phyloP scores from a whole-genome alignment of 2,329 filamentous ascomycete genomes.

The Nothophaeocryptopus gaeumannii region DNA sequence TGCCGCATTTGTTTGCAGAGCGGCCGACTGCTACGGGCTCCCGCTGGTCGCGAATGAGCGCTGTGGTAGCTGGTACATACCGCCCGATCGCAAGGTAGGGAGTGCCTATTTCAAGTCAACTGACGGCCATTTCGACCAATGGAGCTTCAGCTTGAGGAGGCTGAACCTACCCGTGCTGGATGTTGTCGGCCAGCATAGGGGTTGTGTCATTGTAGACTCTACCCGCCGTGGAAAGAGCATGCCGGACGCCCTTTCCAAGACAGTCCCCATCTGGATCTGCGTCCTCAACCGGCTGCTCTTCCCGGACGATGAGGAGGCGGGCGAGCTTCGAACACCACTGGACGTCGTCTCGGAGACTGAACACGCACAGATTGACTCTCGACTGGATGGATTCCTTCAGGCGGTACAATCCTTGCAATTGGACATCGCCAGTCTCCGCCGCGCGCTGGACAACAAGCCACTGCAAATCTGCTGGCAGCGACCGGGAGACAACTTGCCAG shows the following conservation, averaged over 20 bases:
- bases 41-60: conserved; percentile 89
- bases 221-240: conserved; percentile 91
- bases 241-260: conserved; percentile 92
- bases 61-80: conserved; percentile 94
- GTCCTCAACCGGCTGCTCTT: conserved; percentile 81
- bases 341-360: conserved; percentile 71
- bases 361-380: conserved; percentile 70
- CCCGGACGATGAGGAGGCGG: conserved; percentile 49
- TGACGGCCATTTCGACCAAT: conserved; percentile 86
- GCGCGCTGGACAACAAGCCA: conserved; percentile 61
- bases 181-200: conserved; percentile 63
- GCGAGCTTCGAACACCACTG: conserved; percentile 67
- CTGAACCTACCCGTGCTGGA: conserved; percentile 80
- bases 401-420: conserved; percentile 59
- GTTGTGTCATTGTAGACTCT: conserved; percentile 80
- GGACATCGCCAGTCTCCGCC: conserved; percentile 54
- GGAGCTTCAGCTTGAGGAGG: conserved; percentile 81
- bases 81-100: conserved; percentile 60
- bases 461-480: conserved; percentile 79
- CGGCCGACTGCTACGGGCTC: conserved; percentile 56
- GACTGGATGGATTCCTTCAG: conserved; percentile 56
- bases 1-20: conserved; percentile 66
- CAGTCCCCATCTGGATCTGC: conserved; percentile 87
- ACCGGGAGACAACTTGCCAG: conserved; percentile 55
- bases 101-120: conserved; percentile 98